These are phyloP conservation scores for Fraxinus americana DNA, from an alignment of 257 asterid genomes.

Conservation along the genomic window DNA sequence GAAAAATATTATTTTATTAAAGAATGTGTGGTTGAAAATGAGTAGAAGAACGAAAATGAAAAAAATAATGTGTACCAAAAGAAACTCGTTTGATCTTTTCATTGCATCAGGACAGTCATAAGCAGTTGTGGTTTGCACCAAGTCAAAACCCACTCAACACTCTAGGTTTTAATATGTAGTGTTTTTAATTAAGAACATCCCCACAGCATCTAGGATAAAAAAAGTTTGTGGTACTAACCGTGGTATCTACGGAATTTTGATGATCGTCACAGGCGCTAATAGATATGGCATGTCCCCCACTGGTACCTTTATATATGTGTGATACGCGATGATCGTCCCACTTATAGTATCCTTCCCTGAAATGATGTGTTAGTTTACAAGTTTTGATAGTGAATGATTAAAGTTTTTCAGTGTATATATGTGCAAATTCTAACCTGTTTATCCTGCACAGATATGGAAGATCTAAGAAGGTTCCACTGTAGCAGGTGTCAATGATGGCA, in stretches of 20 bases:
- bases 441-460: slow-evolving; percentile 64
- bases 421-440: slow-evolving; percentile 45
- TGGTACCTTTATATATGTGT: slow-evolving; percentile 54
- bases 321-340: slow-evolving; percentile 73
- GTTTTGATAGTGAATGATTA: slow-evolving; percentile 7
- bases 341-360: slow-evolving; percentile 56
- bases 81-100: too few relatives aligned
- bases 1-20: too few relatives aligned
- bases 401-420: not conserved
- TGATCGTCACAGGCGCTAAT: slow-evolving; percentile 87
- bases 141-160: not conserved
- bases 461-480: slow-evolving; percentile 80
- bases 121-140: too few relatives aligned
- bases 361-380: slow-evolving; percentile 13
- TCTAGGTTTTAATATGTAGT: not conserved
- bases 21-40: too few relatives aligned
- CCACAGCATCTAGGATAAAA: not conserved
- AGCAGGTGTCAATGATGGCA: slow-evolving; percentile 84
- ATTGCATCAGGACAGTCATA: too few relatives aligned
- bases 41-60: too few relatives aligned
- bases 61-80: too few relatives aligned
- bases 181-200: not conserved
- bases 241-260: slow-evolving; percentile 78
- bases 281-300: slow-evolving; percentile 74
- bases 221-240: slow-evolving; percentile 42